Evolutionary conservation across 352 stramenopile species (phyloP).

Genomic region (Globisporangium cederbergense): DNA sequence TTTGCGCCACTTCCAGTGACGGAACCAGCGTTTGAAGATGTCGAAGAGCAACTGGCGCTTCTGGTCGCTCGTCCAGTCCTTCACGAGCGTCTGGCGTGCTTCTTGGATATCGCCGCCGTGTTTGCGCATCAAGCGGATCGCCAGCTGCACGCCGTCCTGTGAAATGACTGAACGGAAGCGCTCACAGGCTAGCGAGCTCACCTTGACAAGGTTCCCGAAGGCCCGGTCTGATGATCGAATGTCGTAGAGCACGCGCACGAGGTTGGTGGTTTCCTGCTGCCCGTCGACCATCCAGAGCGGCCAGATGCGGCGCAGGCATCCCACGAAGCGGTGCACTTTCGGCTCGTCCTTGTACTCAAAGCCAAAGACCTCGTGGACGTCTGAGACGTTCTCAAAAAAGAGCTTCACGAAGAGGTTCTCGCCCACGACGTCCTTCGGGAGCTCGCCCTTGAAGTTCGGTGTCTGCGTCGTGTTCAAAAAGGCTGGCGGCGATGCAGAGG

Average conservation of each 20-base stretch:
- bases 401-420: constrained; percentile 35
- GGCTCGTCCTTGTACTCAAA: constrained; percentile 57
- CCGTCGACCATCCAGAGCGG: constrained; percentile 76
- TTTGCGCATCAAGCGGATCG: constrained; percentile 34
- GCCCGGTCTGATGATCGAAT: constrained; percentile 55
- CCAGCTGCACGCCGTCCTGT: constrained; percentile 38
- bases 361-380: constrained; percentile 68
- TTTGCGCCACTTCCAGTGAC: constrained; percentile 25
- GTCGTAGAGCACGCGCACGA: constrained; percentile 70
- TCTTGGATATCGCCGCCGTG: constrained; percentile 26
- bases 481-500: not conserved
- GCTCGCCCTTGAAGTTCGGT: constrained; percentile 65
- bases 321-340: constrained; percentile 59
- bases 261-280: constrained; percentile 44
- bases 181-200: constrained; percentile 35
- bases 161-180: constrained; percentile 47
- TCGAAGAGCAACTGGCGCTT: constrained; percentile 42
- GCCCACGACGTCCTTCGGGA: constrained; percentile 41
- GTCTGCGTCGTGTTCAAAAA: constrained; percentile 37
- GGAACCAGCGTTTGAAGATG: constrained; percentile 49
- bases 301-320: constrained; percentile 53
- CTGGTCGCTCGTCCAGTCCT: constrained; percentile 38
- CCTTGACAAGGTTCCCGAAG: constrained; percentile 63
- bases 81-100: constrained; percentile 25
- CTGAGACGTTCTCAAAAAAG: constrained; percentile 42